Percentiles rank a stretch among this genome's conserved stretches.
phyloP scores from a whole-genome alignment of 202 grass and related monocot species.

The Eragrostis tef region DNA sequence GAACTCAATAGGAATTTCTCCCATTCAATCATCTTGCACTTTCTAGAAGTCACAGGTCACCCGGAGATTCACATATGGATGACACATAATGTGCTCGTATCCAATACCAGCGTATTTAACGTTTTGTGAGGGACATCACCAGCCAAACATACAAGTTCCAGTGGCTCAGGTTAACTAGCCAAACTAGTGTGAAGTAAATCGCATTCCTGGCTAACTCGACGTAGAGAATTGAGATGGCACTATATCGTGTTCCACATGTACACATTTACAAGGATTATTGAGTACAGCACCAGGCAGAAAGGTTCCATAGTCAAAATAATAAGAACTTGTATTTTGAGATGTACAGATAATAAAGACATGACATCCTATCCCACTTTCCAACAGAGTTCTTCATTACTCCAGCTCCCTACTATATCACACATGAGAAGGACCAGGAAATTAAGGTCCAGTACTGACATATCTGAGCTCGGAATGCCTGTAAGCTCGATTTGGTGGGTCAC shows the following conservation, averaged over 20 bases:
- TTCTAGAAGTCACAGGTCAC: no score
- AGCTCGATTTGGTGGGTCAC: slow-evolving; percentile 30
- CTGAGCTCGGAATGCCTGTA: neutral
- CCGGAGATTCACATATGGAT: no score
- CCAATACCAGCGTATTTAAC: no score
- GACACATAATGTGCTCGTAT: no score
- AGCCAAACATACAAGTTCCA: no score
- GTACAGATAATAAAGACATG: slow-evolving; percentile 42
- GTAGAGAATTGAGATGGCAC: no score
- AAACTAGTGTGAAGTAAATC: no score
- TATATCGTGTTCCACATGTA: neutral
- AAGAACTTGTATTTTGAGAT: slow-evolving; percentile 35
- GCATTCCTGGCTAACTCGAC: no score
- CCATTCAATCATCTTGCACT: no score
- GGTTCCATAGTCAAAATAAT: slow-evolving; percentile 13
- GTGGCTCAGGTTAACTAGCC: no score
- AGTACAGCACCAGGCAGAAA: slow-evolving; percentile 20
- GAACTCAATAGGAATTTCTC: no score
- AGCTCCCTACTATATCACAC: slow-evolving; percentile 21
- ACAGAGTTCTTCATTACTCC: slow-evolving; percentile 19
- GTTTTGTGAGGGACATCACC: no score
- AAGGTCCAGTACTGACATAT: neutral
- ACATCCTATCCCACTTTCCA: neutral
- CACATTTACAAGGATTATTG: slow-evolving; percentile 15
- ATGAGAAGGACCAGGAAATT: neutral